A percentile compares a stretch with the other conserved stretches of the same genome.
Evolutionary conservation across 2,329 filamentous ascomycete species (phyloP).

Genomic region (Alternaria ventricosa): DNA sequence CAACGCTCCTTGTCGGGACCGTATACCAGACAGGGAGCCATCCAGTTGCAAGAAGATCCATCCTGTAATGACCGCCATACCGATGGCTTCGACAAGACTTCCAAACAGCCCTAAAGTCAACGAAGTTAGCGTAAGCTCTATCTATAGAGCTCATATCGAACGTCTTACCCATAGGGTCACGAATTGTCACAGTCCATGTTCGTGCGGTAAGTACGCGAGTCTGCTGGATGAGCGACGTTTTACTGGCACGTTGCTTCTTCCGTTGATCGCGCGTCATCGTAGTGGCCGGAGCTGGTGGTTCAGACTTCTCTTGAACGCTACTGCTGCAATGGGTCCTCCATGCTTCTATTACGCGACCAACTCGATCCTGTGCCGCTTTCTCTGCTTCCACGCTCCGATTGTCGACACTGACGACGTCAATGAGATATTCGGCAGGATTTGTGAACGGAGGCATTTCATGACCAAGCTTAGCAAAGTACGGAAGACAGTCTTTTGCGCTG

Average conservation of each 20-base stretch:
- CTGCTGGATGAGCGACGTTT: constrained; percentile 68
- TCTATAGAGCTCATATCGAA: background rate
- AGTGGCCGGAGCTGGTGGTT: background rate
- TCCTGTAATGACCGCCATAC: constrained; percentile 74
- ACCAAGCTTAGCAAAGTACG: constrained; percentile 68
- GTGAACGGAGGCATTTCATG: constrained; percentile 72
- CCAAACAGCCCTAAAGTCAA: constrained; percentile 60
- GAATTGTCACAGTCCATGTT: constrained; percentile 73
- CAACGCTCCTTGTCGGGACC: constrained; percentile 74
- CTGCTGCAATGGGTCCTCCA: constrained; percentile 57
- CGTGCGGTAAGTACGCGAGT: constrained; percentile 70
- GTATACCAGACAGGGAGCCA: constrained; percentile 72
- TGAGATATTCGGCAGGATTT: constrained; percentile 78
- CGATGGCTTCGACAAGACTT: constrained; percentile 71
- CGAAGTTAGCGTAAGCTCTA: background rate
- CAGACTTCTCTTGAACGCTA: constrained; percentile 19
- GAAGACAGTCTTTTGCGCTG: constrained; percentile 61
- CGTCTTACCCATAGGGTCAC: constrained; percentile 71
- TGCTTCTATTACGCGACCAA: constrained; percentile 65
- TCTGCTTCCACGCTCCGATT: constrained; percentile 73
- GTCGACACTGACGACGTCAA: constrained; percentile 77
- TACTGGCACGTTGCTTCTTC: constrained; percentile 42
- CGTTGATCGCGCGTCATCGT: background rate
- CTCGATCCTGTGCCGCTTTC: constrained; percentile 62
- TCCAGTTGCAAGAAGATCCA: constrained; percentile 74